These are phyloP conservation scores for Hymenoscyphus scutula DNA, from an alignment of 2,329 filamentous ascomycete species.

Conservation along the genomic window DNA sequence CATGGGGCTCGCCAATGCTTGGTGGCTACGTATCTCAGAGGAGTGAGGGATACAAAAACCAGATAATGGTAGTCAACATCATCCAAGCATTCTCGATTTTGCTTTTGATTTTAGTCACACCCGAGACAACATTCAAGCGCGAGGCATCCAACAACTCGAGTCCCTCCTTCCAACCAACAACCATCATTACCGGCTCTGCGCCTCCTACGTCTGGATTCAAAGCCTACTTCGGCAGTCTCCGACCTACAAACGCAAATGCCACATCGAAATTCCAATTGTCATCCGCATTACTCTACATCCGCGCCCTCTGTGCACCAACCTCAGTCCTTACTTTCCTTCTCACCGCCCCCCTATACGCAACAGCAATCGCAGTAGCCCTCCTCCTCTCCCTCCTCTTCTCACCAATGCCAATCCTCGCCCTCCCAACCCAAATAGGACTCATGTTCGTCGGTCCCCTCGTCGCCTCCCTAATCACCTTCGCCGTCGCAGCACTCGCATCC, in stretches of 20 bases:
- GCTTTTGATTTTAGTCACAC: slow-evolving; percentile 47
- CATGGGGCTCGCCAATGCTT: slow-evolving; percentile 54
- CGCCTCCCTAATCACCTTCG: slow-evolving; percentile 22
- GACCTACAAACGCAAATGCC: slow-evolving; percentile 20
- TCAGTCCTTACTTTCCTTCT: slow-evolving; percentile 46
- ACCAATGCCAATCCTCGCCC: slow-evolving; percentile 44
- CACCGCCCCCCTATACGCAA: slow-evolving; percentile 45
- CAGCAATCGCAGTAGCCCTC: slow-evolving; percentile 47
- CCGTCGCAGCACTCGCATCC: slow-evolving; percentile 14
- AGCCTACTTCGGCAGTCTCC: slow-evolving; percentile 22
- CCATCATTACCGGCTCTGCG: slow-evolving; percentile 14
- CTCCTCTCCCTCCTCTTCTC: slow-evolving; percentile 49
- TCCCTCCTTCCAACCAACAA: neutral
- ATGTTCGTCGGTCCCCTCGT: slow-evolving; percentile 39
- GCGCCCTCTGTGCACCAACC: slow-evolving; percentile 50
- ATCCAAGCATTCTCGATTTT: slow-evolving; percentile 49
- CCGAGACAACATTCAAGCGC: slow-evolving; percentile 54
- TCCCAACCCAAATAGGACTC: slow-evolving; percentile 41
- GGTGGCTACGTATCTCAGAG: slow-evolving; percentile 49
- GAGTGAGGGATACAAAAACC: slow-evolving; percentile 43
- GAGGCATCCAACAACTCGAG: slow-evolving; percentile 19
- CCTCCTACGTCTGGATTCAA: slow-evolving; percentile 16
- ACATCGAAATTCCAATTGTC: slow-evolving; percentile 27
- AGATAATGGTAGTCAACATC: slow-evolving; percentile 51
- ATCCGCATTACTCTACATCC: slow-evolving; percentile 40